These are phyloP conservation scores for Daldinia grandis DNA, from an alignment of 495 filamentous ascomycete genomes.

Conservation along the genomic window DNA sequence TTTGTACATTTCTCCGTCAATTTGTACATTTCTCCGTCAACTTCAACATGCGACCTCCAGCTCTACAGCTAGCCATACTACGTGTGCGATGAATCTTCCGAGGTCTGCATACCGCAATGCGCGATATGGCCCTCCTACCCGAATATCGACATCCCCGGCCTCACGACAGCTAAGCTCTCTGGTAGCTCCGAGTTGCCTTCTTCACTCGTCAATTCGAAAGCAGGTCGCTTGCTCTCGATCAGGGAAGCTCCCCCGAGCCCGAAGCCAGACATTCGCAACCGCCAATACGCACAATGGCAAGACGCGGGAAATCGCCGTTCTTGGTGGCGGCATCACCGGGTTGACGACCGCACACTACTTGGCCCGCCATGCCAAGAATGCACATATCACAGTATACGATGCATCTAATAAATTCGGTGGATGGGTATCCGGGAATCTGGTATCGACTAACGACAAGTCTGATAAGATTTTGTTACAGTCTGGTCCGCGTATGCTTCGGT, in stretches of 20 bases:
- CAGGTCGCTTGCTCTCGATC: slow-evolving; percentile 3
- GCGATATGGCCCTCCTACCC: slow-evolving; percentile 14
- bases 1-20: no score
- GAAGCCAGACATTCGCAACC: slow-evolving; percentile 29
- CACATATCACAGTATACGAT: slow-evolving; percentile 82
- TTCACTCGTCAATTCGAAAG: slow-evolving; percentile 8
- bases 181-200: slow-evolving; percentile 5
- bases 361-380: slow-evolving; percentile 55
- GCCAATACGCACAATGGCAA: slow-evolving; percentile 30
- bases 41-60: slow-evolving; percentile 31
- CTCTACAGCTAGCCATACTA: slow-evolving; percentile 9
- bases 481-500: slow-evolving; percentile 82
- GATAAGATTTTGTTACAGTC: slow-evolving; percentile 77
- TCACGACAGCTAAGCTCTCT: slow-evolving; percentile 37
- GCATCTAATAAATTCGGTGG: slow-evolving; percentile 74
- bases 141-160: slow-evolving; percentile 7
- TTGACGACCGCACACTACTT: slow-evolving; percentile 82
- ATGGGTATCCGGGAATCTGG: slow-evolving; percentile 77
- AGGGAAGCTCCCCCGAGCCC: slow-evolving; percentile 3
- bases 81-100: slow-evolving; percentile 38
- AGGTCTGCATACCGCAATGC: slow-evolving; percentile 34
- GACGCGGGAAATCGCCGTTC: slow-evolving; percentile 68
- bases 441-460: slow-evolving; percentile 61
- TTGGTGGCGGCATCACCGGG: slow-evolving; percentile 92
- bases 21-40: neutral